Percentiles rank a stretch among this genome's conserved stretches.
Evolutionary conservation across 805 yeast genomes (phyloP).

Genomic region (Metschnikowia kunwiensis): DNA sequence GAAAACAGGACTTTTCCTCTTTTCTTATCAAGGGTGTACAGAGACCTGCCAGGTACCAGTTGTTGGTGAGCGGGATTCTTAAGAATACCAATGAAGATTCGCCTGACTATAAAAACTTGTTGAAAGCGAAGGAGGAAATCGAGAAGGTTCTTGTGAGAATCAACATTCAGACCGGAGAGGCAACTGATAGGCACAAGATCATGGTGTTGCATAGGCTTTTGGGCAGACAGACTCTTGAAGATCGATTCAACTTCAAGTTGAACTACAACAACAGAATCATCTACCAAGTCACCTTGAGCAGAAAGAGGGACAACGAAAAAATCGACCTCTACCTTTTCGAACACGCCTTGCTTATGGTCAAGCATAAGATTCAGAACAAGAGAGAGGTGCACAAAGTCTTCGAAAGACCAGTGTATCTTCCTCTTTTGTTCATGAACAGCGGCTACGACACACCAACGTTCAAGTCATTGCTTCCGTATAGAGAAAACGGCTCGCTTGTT

Average conservation of each 20-base stretch:
- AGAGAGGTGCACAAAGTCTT: conserved; percentile 89
- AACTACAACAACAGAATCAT: conserved; percentile 79
- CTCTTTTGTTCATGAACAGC: conserved; percentile 68
- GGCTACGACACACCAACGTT: conserved; percentile 75
- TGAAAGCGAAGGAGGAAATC: conserved; percentile 70
- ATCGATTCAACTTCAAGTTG: conserved; percentile 79
- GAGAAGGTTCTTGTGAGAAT: conserved; percentile 72
- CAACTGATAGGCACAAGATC: conserved; percentile 87
- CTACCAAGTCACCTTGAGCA: conserved; percentile 67
- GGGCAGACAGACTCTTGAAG: conserved; percentile 77
- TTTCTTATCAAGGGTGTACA: conserved; percentile 94
- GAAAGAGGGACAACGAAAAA: conserved; percentile 73
- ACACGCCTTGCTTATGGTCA: conserved; percentile 80
- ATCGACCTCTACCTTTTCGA: conserved; percentile 86
- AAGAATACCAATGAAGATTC: conserved; percentile 77
- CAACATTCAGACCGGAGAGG: conserved; percentile 87
- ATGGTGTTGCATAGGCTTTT: conserved; percentile 59
- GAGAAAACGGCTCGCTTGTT: conserved; percentile 36
- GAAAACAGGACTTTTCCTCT: conserved; percentile 88
- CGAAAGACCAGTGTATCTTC: conserved; percentile 83
- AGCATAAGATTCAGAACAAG: conserved; percentile 81
- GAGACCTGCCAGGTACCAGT: conserved; percentile 90
- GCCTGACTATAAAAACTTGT: conserved; percentile 66
- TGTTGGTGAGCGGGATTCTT: conserved; percentile 75
- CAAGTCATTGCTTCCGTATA: conserved; percentile 36